phyloP scores from a whole-genome alignment of 1,284 basidiomycete species.

The Cerrena zonata region DNA sequence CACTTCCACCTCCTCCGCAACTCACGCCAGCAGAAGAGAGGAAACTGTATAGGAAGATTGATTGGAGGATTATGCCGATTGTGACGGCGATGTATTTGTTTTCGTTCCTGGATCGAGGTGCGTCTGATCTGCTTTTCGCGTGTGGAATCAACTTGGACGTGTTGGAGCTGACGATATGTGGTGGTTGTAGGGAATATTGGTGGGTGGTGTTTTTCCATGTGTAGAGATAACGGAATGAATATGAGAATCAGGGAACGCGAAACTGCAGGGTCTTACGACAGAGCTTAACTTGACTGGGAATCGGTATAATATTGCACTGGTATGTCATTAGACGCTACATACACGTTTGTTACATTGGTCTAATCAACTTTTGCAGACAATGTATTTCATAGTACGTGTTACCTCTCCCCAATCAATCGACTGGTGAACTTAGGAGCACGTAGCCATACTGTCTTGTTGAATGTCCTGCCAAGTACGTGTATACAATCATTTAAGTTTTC shows the following conservation, averaged over 20 bases:
- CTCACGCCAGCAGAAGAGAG: slow-evolving; percentile 50
- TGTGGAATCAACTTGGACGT: background rate
- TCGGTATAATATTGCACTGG: slow-evolving; percentile 62
- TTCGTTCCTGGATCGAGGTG: slow-evolving; percentile 62
- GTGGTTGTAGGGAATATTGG: slow-evolving; percentile 16
- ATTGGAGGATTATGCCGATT: slow-evolving; percentile 59
- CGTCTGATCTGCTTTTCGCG: background rate
- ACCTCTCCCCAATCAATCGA: background rate
- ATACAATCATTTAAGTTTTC: background rate
- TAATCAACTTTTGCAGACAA: slow-evolving; percentile 46
- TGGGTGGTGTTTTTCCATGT: background rate
- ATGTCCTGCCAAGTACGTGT: slow-evolving; percentile 52
- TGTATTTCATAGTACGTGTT: slow-evolving; percentile 59
- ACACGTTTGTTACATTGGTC: too few relatives aligned
- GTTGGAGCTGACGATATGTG: background rate
- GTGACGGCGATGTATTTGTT: slow-evolving; percentile 58
- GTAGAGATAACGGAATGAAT: background rate
- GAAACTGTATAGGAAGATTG: slow-evolving; percentile 60
- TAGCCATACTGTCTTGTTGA: slow-evolving; percentile 60
- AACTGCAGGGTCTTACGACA: slow-evolving; percentile 50
- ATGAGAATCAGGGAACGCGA: slow-evolving; percentile 51
- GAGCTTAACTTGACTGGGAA: slow-evolving; percentile 53
- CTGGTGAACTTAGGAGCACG: background rate
- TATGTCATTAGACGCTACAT: slow-evolving; percentile 18
- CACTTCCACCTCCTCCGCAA: slow-evolving; percentile 39